Evolutionary conservation across 2,329 filamentous ascomycete species (phyloP).

Genomic region (Fusarium coicis): DNA sequence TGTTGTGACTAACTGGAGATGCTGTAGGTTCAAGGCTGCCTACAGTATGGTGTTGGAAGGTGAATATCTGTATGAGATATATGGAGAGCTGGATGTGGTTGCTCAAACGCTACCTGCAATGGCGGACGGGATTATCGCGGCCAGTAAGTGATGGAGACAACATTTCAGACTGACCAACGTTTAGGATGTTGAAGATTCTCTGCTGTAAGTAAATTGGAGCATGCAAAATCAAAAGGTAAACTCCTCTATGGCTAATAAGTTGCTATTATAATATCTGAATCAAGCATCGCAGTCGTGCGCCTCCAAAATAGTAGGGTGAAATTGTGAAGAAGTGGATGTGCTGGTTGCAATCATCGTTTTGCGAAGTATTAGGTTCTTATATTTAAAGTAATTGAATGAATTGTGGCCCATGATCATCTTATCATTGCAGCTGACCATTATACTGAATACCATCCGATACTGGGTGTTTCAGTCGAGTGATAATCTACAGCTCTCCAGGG

Average conservation of each 20-base stretch:
- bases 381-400: neutral
- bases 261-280: too few species aligned
- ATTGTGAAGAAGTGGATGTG: neutral
- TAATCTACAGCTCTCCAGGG: neutral
- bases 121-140: neutral
- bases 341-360: neutral
- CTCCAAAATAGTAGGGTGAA: neutral
- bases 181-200: too few species aligned
- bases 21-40: neutral
- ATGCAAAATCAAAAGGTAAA: too few species aligned
- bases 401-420: accelerated
- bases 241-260: too few species aligned
- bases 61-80: neutral
- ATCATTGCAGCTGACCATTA: accelerated
- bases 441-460: accelerated
- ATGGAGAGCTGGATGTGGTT: neutral
- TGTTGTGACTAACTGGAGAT: neutral
- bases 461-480: accelerated
- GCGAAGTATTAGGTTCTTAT: neutral
- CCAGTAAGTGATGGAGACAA: too few species aligned
- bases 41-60: neutral
- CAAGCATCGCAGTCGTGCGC: too few species aligned
- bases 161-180: too few species aligned
- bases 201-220: too few species aligned
- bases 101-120: neutral